A percentile compares a stretch with the other conserved stretches of the same genome.
These are phyloP conservation scores for Mrakia hoshinonis DNA, from an alignment of 768 basidiomycete species.

Conservation along the genomic window DNA sequence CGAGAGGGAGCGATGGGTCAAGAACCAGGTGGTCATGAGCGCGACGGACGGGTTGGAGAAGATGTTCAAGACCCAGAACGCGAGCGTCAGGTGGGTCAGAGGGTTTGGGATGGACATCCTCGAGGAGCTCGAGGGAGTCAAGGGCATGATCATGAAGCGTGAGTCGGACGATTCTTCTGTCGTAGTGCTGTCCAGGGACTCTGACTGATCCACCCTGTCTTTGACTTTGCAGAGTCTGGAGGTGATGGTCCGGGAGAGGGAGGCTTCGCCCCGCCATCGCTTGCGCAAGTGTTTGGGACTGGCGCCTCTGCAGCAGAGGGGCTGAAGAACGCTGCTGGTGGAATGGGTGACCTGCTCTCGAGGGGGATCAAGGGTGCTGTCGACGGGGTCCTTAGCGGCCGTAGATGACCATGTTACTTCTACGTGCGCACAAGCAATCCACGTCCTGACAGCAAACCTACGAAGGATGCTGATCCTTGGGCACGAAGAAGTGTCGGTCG, in stretches of 20 bases:
- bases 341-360: conserved; percentile 2
- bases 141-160: conserved; percentile 63
- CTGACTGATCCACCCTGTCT: not conserved
- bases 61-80: conserved; percentile 60
- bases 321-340: conserved; percentile 6
- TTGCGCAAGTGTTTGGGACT: not conserved
- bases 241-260: not conserved
- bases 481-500: no score
- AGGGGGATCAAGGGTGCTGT: conserved; percentile 18
- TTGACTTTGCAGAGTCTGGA: not conserved
- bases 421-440: no score
- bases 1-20: conserved; percentile 68
- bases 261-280: not conserved
- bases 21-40: conserved; percentile 76
- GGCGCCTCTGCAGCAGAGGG: conserved; percentile 10
- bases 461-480: no score
- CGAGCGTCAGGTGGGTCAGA: conserved; percentile 73
- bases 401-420: not conserved
- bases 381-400: not conserved
- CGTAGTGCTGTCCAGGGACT: not conserved
- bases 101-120: conserved; percentile 80
- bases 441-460: no score
- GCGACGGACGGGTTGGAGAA: conserved; percentile 84
- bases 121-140: conserved; percentile 77
- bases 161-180: not conserved